A percentile compares a stretch with the other conserved stretches of the same genome.
phyloP scores from a whole-genome alignment of 768 basidiomycete species.

The Tricholomella constricta region DNA sequence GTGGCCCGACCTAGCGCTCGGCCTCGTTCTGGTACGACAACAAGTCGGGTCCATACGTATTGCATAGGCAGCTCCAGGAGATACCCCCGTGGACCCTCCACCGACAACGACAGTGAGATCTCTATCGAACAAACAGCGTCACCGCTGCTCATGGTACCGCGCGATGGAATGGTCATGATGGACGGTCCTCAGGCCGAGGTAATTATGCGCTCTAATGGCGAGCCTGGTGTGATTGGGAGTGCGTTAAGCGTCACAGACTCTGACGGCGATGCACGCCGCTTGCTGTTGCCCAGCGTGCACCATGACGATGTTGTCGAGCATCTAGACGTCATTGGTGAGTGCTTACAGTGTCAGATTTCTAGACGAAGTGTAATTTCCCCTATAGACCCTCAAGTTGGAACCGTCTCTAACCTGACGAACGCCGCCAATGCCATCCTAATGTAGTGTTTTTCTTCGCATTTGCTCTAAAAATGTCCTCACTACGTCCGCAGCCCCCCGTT shows the following conservation, averaged over 20 bases:
- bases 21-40: slow-evolving; percentile 31
- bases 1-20: slow-evolving; percentile 14
- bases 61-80: slow-evolving; percentile 23
- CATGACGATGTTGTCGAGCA: slow-evolving; percentile 84
- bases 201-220: slow-evolving; percentile 34
- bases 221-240: slow-evolving; percentile 46
- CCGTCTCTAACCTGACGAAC: slow-evolving; percentile 75
- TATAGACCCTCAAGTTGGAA: slow-evolving; percentile 72
- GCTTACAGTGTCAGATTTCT: neutral
- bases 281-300: slow-evolving; percentile 43
- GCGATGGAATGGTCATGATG: slow-evolving; percentile 31
- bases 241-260: slow-evolving; percentile 34
- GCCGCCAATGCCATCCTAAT: slow-evolving; percentile 79
- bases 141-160: slow-evolving; percentile 15
- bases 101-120: slow-evolving; percentile 7
- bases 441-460: slow-evolving; percentile 29
- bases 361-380: slow-evolving; percentile 1
- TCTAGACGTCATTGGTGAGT: slow-evolving; percentile 74
- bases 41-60: slow-evolving; percentile 39
- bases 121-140: slow-evolving; percentile 12
- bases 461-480: slow-evolving; percentile 1
- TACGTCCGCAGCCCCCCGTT: slow-evolving; percentile 57
- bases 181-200: slow-evolving; percentile 46
- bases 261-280: slow-evolving; percentile 3
- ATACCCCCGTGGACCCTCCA: slow-evolving; percentile 1